Evolutionary conservation across 257 asterid genomes (phyloP).

Genomic region (Nicotiana tomentosiformis): DNA sequence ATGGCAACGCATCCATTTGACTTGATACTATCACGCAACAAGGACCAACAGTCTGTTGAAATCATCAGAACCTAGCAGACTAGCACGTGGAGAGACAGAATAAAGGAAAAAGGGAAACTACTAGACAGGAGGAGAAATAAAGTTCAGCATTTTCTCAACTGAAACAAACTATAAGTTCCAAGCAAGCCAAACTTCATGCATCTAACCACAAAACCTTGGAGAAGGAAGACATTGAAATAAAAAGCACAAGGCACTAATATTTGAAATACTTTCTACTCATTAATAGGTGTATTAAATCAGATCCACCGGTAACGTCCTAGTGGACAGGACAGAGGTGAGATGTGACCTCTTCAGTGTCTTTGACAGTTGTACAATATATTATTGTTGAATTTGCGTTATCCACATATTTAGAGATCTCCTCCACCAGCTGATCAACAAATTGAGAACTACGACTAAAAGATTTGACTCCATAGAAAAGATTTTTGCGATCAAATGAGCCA

Average conservation of each 20-base stretch:
- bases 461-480: conserved; percentile 78
- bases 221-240: neutral
- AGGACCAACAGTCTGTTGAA: conserved; percentile 2
- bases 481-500: conserved; percentile 91
- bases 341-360: conserved; percentile 75
- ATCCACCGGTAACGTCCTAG: neutral
- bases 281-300: neutral
- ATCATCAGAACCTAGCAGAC: neutral
- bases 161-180: neutral
- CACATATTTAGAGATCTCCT: conserved; percentile 45
- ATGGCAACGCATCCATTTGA: neutral
- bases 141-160: neutral
- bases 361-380: conserved; percentile 86
- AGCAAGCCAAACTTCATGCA: conserved; percentile 3
- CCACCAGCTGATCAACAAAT: conserved; percentile 61
- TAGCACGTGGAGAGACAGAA: neutral
- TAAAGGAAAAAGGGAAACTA: neutral
- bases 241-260: neutral
- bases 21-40: neutral
- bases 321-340: conserved; percentile 5
- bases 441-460: conserved; percentile 46
- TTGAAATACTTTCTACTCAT: neutral
- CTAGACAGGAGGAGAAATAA: neutral
- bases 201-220: neutral
- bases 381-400: conserved; percentile 56